Evolutionary conservation across 371 early-diverging fungal genomes (phyloP).

Genomic region (Mucor lusitanicus): DNA sequence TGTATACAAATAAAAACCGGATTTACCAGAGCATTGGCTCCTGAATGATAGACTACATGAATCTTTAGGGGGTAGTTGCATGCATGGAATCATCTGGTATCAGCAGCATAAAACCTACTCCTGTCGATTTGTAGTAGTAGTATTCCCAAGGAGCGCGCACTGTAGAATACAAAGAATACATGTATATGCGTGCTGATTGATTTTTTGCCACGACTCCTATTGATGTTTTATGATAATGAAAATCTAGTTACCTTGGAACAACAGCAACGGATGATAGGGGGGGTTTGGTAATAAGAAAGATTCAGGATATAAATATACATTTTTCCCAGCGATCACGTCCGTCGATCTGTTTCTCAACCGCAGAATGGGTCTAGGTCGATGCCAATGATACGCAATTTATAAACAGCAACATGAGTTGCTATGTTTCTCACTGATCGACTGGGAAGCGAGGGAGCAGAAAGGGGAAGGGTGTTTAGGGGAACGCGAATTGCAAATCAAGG

Average conservation of each 20-base stretch:
- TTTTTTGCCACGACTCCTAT: not conserved
- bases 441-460: not conserved
- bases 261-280: not conserved
- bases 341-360: not conserved
- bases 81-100: conserved; percentile 1
- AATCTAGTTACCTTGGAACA: not conserved
- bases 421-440: not conserved
- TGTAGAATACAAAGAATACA: not conserved
- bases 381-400: not conserved
- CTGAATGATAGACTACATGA: not conserved
- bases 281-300: no score
- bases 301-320: not conserved
- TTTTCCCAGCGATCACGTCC: not conserved
- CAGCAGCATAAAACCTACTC: not conserved
- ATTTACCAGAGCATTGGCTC: not conserved
- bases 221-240: not conserved
- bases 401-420: not conserved
- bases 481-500: not conserved
- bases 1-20: not conserved
- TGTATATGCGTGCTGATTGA: not conserved
- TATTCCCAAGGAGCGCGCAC: not conserved
- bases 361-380: not conserved
- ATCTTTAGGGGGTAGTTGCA: not conserved
- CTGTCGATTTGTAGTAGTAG: not conserved
- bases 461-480: not conserved